A percentile compares a stretch with the other conserved stretches of the same genome.
phyloP scores from a whole-genome alignment of 2,329 filamentous ascomycete genomes.

The Zasmidium angulare region DNA sequence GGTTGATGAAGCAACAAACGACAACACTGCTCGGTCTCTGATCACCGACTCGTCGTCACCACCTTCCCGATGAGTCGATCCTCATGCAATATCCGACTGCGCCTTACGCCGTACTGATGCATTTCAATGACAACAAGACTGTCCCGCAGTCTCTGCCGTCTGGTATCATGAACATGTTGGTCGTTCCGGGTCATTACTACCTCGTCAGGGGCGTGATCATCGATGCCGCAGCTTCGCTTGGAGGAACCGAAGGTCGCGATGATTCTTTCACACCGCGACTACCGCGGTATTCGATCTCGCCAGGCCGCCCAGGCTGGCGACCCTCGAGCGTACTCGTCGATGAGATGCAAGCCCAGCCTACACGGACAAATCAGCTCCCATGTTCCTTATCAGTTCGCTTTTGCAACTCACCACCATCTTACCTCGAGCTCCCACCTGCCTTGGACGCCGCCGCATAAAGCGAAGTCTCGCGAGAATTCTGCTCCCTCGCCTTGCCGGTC shows the following conservation, averaged over 20 bases:
- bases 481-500: constrained; percentile 46
- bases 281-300: constrained; percentile 12
- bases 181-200: not conserved
- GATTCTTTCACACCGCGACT: not conserved
- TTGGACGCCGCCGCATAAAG: constrained; percentile 38
- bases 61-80: not conserved
- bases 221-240: not conserved
- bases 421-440: constrained; percentile 40
- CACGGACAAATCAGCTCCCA: not conserved
- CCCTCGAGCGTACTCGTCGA: constrained; percentile 43
- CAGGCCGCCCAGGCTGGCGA: constrained; percentile 29
- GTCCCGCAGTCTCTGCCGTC: constrained; percentile 3
- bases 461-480: constrained; percentile 43
- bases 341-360: constrained; percentile 41
- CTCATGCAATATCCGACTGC: not conserved
- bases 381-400: not conserved
- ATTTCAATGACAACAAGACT: not conserved
- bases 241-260: not conserved
- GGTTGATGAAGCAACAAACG: too few relatives aligned
- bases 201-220: not conserved
- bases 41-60: not conserved
- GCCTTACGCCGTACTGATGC: constrained; percentile 4
- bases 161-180: not conserved
- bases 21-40: too few relatives aligned
- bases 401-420: constrained; percentile 31